A percentile compares a stretch with the other conserved stretches of the same genome.
Conservation (phyloP, 495 filamentous ascomycete genomes). For the Penicillium maclennaniae region DNA sequence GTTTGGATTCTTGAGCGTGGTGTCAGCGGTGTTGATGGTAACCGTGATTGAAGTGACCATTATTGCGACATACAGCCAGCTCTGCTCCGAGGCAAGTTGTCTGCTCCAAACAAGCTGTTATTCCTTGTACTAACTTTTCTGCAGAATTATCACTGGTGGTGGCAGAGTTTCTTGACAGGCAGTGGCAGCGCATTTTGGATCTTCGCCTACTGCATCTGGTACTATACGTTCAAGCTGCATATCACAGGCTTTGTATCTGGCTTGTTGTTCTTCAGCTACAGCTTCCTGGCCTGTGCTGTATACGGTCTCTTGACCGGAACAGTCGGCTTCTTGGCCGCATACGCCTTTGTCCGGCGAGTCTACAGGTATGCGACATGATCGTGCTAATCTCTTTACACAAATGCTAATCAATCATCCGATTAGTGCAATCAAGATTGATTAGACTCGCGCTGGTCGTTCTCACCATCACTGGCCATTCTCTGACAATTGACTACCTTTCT, state of each 20-base stretch:
- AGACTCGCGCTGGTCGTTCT: background rate
- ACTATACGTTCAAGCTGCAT: conserved; percentile 78
- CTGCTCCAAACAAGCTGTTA: background rate
- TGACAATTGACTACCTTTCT: conserved; percentile 1
- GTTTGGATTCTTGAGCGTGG: conserved; percentile 82
- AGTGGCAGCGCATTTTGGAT: conserved; percentile 80
- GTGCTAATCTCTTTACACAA: background rate
- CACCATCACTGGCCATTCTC: conserved; percentile 7
- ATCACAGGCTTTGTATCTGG: conserved; percentile 78
- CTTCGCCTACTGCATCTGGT: conserved; percentile 82
- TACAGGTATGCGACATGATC: conserved; percentile 56
- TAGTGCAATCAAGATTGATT: conserved; percentile 45
- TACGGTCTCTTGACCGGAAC: conserved; percentile 85
- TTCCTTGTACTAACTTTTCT: conserved; percentile 15
- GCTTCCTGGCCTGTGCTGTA: conserved; percentile 72
- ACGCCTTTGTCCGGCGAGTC: conserved; percentile 84
- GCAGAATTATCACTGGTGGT: conserved; percentile 94
- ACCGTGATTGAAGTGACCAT: conserved; percentile 87
- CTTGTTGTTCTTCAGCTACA: conserved; percentile 85
- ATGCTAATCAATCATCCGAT: background rate
- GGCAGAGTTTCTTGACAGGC: conserved; percentile 84
- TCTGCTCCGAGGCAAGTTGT: conserved; percentile 65
- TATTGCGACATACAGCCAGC: conserved; percentile 80
- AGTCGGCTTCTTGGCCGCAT: conserved; percentile 82
- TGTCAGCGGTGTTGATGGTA: conserved; percentile 68